phyloP scores from a whole-genome alignment of 225 moss, liverwort and hornwort species.

The Climacium dendroides region DNA sequence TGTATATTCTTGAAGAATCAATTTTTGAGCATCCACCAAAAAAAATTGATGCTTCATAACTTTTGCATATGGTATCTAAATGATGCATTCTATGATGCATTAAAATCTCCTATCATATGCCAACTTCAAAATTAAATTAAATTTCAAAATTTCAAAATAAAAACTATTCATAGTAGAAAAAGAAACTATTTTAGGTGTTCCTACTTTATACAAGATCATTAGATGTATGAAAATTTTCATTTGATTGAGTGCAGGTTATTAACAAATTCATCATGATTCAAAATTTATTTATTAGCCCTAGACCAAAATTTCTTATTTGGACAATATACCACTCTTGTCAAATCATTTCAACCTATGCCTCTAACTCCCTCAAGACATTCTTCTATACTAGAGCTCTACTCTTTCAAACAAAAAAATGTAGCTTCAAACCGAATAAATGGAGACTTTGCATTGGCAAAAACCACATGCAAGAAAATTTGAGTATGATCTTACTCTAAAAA shows the following conservation, averaged over 20 bases:
- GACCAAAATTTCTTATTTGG: not conserved
- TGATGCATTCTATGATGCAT: not conserved
- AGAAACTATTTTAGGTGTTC: fast-evolving
- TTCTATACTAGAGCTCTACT: fast-evolving
- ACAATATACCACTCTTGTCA: fast-evolving
- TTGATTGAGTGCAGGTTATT: fast-evolving
- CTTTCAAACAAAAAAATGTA: not conserved
- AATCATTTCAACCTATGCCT: not conserved
- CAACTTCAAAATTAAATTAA: not conserved
- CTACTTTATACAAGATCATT: not conserved
- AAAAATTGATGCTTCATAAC: not conserved
- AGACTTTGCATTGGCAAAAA: not conserved
- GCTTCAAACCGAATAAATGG: fast-evolving
- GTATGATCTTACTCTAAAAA: not conserved
- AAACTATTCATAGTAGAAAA: not conserved
- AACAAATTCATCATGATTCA: not conserved
- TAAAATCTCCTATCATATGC: not conserved
- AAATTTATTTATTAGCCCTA: not conserved
- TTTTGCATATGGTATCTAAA: not conserved
- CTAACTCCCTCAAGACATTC: fast-evolving
- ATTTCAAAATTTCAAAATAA: not conserved
- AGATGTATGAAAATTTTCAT: not conserved
- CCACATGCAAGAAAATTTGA: too few relatives aligned
- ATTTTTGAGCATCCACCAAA: not conserved
- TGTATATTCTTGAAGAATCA: not conserved